Evolutionary conservation across 169 alveolate genomes (phyloP).

Genomic region (Amoebophrya sp.): DNA sequence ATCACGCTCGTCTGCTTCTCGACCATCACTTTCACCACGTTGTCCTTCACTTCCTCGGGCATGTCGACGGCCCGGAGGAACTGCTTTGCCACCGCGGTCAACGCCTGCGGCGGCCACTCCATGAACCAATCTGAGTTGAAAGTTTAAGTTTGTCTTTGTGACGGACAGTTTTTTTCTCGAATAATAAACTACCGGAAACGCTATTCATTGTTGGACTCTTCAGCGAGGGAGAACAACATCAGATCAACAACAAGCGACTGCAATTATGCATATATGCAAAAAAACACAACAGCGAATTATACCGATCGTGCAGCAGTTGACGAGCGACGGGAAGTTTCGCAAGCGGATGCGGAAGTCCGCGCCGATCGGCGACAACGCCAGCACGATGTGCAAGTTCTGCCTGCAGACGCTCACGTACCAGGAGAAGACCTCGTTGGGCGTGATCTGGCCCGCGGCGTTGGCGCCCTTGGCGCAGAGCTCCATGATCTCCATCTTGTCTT

Average conservation of each 20-base stretch:
- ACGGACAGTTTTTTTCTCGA: no score
- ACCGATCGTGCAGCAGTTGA: slow-evolving; percentile 70
- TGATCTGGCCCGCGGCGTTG: slow-evolving; percentile 38
- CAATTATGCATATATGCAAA: no score
- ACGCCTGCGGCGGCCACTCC: slow-evolving; percentile 79
- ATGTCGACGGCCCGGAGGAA: slow-evolving; percentile 63
- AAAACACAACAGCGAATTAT: no score
- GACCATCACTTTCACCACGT: slow-evolving; percentile 74
- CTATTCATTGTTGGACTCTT: no score
- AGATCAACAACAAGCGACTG: no score
- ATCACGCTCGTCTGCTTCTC: slow-evolving; percentile 74
- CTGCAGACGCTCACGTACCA: slow-evolving; percentile 72
- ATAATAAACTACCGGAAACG: no score
- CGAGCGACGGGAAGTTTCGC: slow-evolving; percentile 90
- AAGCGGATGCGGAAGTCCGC: slow-evolving; percentile 85
- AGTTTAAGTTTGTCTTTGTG: no score
- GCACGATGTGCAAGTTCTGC: slow-evolving; percentile 80
- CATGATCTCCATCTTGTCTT: slow-evolving; percentile 62
- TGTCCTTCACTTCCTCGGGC: slow-evolving; percentile 41
- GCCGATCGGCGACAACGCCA: slow-evolving; percentile 91
- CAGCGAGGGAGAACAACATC: no score
- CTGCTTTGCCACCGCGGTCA: slow-evolving; percentile 81
- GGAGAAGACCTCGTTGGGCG: slow-evolving; percentile 51
- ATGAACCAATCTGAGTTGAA: background rate
- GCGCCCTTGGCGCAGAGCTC: slow-evolving; percentile 52